phyloP scores from a whole-genome alignment of 192 early-diverging fungal species.

The Coemansia sp. region DNA sequence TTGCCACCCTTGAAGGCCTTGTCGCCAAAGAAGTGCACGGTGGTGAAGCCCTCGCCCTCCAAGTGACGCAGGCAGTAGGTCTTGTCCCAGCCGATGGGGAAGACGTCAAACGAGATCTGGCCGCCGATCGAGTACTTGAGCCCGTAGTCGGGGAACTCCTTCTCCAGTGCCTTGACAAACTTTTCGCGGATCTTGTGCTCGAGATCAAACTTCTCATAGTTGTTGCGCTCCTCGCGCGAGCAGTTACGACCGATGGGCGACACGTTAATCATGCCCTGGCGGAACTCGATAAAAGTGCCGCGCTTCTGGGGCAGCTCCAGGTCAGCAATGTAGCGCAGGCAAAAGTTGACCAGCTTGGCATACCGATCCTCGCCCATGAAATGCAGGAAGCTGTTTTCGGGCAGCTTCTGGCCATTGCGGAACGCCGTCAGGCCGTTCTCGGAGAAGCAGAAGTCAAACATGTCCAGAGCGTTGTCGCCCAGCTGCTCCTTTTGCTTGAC shows the following conservation, averaged over 20 bases:
- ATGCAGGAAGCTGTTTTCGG: slow-evolving; percentile 78
- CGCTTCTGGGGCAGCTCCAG: slow-evolving; percentile 92
- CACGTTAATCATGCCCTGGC: slow-evolving; percentile 98
- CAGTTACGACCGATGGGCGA: slow-evolving; percentile 97
- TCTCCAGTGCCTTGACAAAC: slow-evolving; percentile 78
- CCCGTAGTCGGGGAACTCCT: slow-evolving; percentile 77
- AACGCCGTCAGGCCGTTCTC: slow-evolving; percentile 98
- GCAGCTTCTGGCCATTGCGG: slow-evolving; percentile 61
- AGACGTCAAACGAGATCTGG: slow-evolving; percentile 99
- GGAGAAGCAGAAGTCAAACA: slow-evolving; percentile 95
- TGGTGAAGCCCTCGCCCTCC: slow-evolving; percentile 79
- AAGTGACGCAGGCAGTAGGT: slow-evolving; percentile 95
- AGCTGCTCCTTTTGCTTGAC: slow-evolving; percentile 95
- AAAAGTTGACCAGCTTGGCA: slow-evolving; percentile 87
- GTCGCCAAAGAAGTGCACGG: slow-evolving; percentile 98
- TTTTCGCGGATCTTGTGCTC: slow-evolving; percentile 77
- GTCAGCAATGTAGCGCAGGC: slow-evolving; percentile 91
- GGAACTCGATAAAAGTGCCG: slow-evolving; percentile 98
- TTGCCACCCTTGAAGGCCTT: slow-evolving; percentile 97
- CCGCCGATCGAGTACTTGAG: slow-evolving; percentile 98
- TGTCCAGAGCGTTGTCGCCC: slow-evolving; percentile 61
- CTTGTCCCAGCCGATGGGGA: slow-evolving; percentile 99
- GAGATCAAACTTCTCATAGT: slow-evolving; percentile 89
- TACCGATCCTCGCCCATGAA: slow-evolving; percentile 93
- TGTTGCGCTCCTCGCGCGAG: slow-evolving; percentile 81